phyloP scores from a whole-genome alignment of 345 rosid species.

The Salix udensis region DNA sequence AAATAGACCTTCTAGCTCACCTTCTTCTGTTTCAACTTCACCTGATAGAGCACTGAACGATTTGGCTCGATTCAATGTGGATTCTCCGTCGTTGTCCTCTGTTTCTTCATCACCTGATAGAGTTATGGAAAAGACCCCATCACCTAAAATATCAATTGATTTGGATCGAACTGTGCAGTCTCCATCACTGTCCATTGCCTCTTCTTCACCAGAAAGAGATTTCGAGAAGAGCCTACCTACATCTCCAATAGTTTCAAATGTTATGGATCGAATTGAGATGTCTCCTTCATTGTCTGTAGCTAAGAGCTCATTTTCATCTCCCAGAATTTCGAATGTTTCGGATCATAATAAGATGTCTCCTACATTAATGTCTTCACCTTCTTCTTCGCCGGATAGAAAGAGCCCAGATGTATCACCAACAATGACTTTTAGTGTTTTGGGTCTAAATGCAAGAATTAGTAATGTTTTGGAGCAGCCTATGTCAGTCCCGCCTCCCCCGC shows the following conservation, averaged over 20 bases:
- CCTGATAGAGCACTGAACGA: not conserved
- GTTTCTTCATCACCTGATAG: conserved; percentile 2
- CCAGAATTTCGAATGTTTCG: conserved; percentile 31
- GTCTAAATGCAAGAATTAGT: conserved; percentile 27
- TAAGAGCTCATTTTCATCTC: conserved; percentile 42
- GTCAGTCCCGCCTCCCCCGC: conserved; percentile 32
- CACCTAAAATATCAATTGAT: conserved; percentile 8
- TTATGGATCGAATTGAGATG: conserved; percentile 27
- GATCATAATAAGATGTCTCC: conserved; percentile 35
- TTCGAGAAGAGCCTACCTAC: conserved; percentile 16
- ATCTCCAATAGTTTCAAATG: conserved; percentile 20
- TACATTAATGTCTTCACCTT: conserved; percentile 37
- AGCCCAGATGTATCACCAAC: conserved; percentile 34
- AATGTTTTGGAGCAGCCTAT: conserved; percentile 29
- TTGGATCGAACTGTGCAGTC: conserved; percentile 37
- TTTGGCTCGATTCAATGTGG: conserved; percentile 7
- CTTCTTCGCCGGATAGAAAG: conserved; percentile 47
- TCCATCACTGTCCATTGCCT: conserved; percentile 37
- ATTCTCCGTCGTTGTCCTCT: conserved; percentile 17
- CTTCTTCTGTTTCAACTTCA: not conserved
- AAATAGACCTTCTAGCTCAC: not conserved
- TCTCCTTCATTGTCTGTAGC: conserved; percentile 44
- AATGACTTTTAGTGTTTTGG: conserved; percentile 17
- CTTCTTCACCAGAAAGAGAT: conserved; percentile 48
- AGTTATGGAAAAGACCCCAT: not conserved